Evolutionary conservation across 495 filamentous ascomycete genomes (phyloP).

Genomic region (Cryomyces antarcticus): DNA sequence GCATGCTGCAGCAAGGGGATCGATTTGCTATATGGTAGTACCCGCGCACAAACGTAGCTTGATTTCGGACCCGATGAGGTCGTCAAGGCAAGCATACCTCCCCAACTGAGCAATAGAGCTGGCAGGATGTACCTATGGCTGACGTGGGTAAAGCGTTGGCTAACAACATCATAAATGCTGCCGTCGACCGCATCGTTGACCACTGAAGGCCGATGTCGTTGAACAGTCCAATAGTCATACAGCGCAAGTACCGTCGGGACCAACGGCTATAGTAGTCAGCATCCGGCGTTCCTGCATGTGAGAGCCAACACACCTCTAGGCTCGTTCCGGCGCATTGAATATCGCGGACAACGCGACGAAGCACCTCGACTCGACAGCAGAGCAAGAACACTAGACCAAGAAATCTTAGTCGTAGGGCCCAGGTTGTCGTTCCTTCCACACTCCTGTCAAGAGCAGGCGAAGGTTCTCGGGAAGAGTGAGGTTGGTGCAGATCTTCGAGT

Average conservation of each 20-base stretch:
- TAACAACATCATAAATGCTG: constrained; percentile 2
- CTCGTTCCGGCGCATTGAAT: constrained; percentile 10
- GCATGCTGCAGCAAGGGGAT: constrained; percentile 9
- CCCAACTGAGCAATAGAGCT: constrained; percentile 6
- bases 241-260: constrained; percentile 6
- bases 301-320: constrained; percentile 2
- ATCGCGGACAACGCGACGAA: constrained; percentile 7
- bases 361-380: constrained; percentile 10
- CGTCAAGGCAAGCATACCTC: constrained; percentile 4
- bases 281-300: no score
- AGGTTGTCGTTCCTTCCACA: not conserved
- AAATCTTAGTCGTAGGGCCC: constrained; percentile 5
- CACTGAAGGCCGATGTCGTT: not conserved
- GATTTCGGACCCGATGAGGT: constrained; percentile 5
- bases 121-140: constrained; percentile 8
- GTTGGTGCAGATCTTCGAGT: constrained; percentile 1
- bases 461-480: constrained; percentile 1
- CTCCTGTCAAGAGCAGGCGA: not conserved
- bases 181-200: not conserved
- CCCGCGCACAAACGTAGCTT: constrained; percentile 13
- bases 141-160: constrained; percentile 1
- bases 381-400: constrained; percentile 9
- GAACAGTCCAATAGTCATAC: constrained; percentile 3
- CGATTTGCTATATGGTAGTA: constrained; percentile 2
- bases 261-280: not conserved